Conservation (phyloP, 1,284 basidiomycete species). For the Sanguinoderma infundibulare region DNA sequence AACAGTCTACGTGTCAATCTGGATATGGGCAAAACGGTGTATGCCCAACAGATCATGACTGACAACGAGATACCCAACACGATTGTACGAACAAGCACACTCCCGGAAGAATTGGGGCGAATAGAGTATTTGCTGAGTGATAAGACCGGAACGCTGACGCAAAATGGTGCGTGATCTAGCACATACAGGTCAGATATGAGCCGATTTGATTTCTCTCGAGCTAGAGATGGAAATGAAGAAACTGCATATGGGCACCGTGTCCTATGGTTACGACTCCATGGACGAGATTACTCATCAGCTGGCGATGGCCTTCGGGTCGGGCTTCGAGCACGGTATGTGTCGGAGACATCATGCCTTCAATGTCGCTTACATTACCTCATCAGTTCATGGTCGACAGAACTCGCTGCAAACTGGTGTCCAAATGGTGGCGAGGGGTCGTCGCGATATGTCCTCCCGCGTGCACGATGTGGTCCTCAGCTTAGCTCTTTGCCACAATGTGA, state of each 20-base stretch:
- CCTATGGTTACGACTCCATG: constrained; percentile 96
- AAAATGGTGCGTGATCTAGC: constrained; percentile 74
- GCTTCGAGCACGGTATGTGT: constrained; percentile 49
- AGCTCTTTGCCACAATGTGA: constrained; percentile 95
- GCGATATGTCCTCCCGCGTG: constrained; percentile 96
- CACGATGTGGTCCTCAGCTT: constrained; percentile 93
- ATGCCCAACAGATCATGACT: constrained; percentile 93
- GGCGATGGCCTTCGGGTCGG: constrained; percentile 75
- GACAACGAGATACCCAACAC: constrained; percentile 94
- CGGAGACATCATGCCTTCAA: neutral
- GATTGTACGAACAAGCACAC: constrained; percentile 94
- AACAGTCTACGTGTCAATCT: constrained; percentile 93
- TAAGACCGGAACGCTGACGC: constrained; percentile 97
- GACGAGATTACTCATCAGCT: constrained; percentile 95
- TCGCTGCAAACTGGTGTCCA: constrained; percentile 74
- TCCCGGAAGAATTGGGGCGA: constrained; percentile 96
- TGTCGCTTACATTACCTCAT: too few species aligned
- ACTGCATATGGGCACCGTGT: constrained; percentile 98
- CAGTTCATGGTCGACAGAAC: constrained; percentile 51
- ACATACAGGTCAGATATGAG: neutral
- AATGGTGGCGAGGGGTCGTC: constrained; percentile 79
- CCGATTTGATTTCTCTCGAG: neutral
- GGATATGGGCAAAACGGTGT: constrained; percentile 99
- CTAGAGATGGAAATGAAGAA: constrained; percentile 99
- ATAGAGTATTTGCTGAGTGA: constrained; percentile 97